Evolutionary conservation across 2,329 filamentous ascomycete genomes (phyloP).

Genomic region (Bertia moriformis): DNA sequence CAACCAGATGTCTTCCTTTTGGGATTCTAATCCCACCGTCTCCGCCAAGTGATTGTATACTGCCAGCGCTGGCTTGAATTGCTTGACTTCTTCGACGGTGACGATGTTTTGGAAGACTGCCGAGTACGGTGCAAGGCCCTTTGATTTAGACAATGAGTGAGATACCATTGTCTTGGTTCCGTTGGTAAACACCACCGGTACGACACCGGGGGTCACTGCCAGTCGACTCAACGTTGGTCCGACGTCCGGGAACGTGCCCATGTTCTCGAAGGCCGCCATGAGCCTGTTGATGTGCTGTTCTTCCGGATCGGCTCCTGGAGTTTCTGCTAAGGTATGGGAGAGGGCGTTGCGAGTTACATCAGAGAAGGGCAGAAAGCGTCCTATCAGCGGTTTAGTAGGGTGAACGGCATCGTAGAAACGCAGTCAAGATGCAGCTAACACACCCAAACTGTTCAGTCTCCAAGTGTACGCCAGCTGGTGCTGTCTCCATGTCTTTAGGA

Average conservation of each 20-base stretch:
- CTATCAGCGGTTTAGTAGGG: neutral
- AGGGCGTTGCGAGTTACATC: neutral
- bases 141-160: neutral
- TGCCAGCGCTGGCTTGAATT: neutral
- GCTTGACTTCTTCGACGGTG: neutral
- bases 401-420: too few species aligned
- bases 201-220: too few species aligned
- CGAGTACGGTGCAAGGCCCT: neutral
- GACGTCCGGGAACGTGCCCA: neutral
- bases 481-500: neutral
- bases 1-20: slow-evolving; percentile 1
- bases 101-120: too few species aligned
- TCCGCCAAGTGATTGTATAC: neutral
- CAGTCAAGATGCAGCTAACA: too few species aligned
- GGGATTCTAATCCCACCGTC: neutral
- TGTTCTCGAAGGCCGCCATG: neutral
- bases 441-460: neutral
- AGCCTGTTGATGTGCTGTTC: neutral
- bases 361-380: neutral
- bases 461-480: neutral
- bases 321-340: neutral
- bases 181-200: neutral
- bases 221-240: neutral
- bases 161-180: neutral
- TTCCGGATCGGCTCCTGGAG: too few species aligned